phyloP scores from a whole-genome alignment of 192 early-diverging fungal species.

The Coemansia sp. region DNA sequence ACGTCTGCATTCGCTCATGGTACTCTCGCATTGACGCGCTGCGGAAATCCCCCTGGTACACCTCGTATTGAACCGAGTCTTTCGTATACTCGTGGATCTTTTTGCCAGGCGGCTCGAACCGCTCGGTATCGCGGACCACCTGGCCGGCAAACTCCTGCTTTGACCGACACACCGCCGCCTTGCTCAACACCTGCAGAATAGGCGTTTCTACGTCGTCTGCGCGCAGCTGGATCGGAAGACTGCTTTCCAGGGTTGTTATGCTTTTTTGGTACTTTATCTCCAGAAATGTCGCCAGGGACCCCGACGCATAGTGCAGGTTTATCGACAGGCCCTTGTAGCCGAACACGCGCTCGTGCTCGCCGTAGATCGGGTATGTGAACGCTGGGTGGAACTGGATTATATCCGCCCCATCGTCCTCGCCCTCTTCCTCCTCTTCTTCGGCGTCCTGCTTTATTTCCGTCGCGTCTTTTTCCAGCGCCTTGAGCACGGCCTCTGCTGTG shows the following conservation, averaged over 20 bases:
- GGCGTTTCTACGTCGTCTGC: constrained; percentile 65
- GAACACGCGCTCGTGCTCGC: constrained; percentile 80
- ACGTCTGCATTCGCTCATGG: constrained; percentile 74
- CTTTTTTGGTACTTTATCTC: constrained; percentile 61
- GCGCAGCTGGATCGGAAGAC: constrained; percentile 27
- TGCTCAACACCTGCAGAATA: constrained; percentile 59
- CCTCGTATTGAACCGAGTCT: constrained; percentile 57
- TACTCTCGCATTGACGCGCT: constrained; percentile 68
- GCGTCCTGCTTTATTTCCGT: constrained; percentile 14
- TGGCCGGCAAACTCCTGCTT: constrained; percentile 61
- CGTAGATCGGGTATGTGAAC: constrained; percentile 89
- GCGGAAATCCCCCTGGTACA: constrained; percentile 68
- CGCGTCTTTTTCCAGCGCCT: constrained; percentile 27
- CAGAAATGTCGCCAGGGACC: constrained; percentile 74
- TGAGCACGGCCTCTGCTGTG: constrained; percentile 25
- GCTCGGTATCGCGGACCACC: constrained; percentile 58
- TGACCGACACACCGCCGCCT: constrained; percentile 56
- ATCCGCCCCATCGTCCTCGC: constrained; percentile 32
- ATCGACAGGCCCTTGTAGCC: constrained; percentile 84
- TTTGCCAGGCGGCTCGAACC: constrained; percentile 76
- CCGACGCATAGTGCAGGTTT: constrained; percentile 72
- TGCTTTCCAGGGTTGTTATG: constrained; percentile 54
- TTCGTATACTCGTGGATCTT: constrained; percentile 69
- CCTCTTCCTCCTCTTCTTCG: constrained; percentile 45
- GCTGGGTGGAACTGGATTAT: constrained; percentile 68